Evolutionary conservation across 2,329 filamentous ascomycete genomes (phyloP), one percentile per base, ranked within the genome.

Genomic region (Alternaria gansuensis): DNA sequence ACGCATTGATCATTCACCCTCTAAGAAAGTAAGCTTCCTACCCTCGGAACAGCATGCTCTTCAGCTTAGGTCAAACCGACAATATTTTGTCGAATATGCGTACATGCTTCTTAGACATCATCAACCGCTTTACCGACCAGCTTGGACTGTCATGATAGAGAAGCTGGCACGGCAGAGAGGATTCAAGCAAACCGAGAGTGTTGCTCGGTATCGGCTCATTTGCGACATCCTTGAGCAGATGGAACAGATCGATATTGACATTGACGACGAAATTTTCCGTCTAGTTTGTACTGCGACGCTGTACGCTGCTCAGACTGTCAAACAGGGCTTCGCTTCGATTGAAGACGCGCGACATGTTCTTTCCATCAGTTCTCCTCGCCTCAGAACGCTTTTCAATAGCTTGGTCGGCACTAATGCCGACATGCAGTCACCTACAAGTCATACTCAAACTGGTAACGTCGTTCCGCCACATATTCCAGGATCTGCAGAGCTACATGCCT

Each of bases 401-500:
- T 51, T 77, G 9, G 64, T 74, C 17, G 66, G 64, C 44, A 61
- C 64, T 14, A 62, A 64, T 33, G 39, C 54, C 29, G 66, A 71
- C 9, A 53, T 54, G 21, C 54, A 67, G 7, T 39, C 54, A 52
- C 39, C 14, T 29, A 28, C 31, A 4, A 23, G 14, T 34, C 24
- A 36, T 17, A 17, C 17, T 24, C 39, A 40, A 6, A 36, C 46
- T 17, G 17, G 26, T 10, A 24, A 50, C 40, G 21, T 26, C 8
- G 46, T 74, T 7, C 73, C 84, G 2, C 75, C 82, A 7, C 75
- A 80, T 36, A 72, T 79, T 11, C 78, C 88, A 10, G 73, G 74
- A 9, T 82, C 83, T 6, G 75, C 76, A 21, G 75, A 82, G 36
- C 70, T 87, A 1, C 85, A 90, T 65, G 78, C 80, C 2, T 90